Evolutionary conservation across 768 basidiomycete genomes (phyloP).

Genomic region (Tulasnella sp.): DNA sequence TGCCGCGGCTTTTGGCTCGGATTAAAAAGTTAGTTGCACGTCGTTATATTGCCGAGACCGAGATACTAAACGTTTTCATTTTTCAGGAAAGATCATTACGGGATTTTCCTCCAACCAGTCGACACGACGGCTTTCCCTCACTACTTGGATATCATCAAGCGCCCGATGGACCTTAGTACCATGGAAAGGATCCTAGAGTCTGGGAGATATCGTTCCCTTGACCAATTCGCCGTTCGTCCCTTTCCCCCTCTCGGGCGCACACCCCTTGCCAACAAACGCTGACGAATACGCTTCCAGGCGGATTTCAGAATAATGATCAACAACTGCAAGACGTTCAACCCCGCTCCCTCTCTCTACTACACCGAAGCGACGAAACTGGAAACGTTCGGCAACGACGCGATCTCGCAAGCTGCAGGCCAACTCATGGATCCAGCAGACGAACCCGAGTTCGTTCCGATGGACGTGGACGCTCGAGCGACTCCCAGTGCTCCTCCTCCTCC

Average conservation of each 20-base stretch:
- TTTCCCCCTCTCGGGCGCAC: neutral
- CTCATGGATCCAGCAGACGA: slow-evolving; percentile 56
- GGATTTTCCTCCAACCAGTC: slow-evolving; percentile 69
- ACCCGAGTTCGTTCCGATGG: neutral
- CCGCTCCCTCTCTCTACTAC: slow-evolving; percentile 63
- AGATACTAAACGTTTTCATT: slow-evolving; percentile 15
- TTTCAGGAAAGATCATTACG: slow-evolving; percentile 74
- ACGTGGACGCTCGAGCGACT: slow-evolving; percentile 21
- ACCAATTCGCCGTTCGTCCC: slow-evolving; percentile 63
- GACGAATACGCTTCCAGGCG: slow-evolving; percentile 33
- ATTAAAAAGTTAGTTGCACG: slow-evolving; percentile 57
- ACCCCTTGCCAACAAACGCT: neutral
- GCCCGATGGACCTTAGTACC: slow-evolving; percentile 90
- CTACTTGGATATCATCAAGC: slow-evolving; percentile 60
- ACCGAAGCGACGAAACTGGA: slow-evolving; percentile 68
- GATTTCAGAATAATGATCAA: slow-evolving; percentile 65
- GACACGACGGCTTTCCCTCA: slow-evolving; percentile 51
- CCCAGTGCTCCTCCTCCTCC: slow-evolving; percentile 11
- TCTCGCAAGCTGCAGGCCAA: slow-evolving; percentile 51
- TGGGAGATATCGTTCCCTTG: slow-evolving; percentile 69
- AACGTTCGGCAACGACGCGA: slow-evolving; percentile 63
- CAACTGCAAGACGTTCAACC: slow-evolving; percentile 73
- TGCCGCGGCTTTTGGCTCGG: slow-evolving; percentile 56
- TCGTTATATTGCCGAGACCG: neutral
- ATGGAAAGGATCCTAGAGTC: slow-evolving; percentile 69